phyloP scores from a whole-genome alignment of 164 flowering plant species.

The Vitis cinerea region DNA sequence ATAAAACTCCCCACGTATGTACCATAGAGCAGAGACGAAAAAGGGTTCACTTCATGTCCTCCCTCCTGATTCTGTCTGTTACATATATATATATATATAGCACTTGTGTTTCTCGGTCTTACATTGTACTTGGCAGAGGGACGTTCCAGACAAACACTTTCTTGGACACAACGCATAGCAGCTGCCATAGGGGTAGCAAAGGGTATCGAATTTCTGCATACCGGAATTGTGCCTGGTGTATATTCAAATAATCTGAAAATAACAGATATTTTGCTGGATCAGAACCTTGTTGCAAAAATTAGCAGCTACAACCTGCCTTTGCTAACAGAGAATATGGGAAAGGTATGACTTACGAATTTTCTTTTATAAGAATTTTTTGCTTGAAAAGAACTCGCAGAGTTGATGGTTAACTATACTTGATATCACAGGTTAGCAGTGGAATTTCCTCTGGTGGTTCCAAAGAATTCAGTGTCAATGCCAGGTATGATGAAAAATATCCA shows the following conservation, averaged over 20 bases:
- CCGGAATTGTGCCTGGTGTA: conserved; percentile 83
- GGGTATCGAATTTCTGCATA: conserved; percentile 88
- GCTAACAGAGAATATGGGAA: conserved; percentile 48
- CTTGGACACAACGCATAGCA: conserved; percentile 82
- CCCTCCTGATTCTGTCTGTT: too few species aligned
- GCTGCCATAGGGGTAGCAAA: conserved; percentile 82
- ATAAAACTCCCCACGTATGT: too few species aligned
- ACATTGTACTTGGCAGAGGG: conserved; percentile 33
- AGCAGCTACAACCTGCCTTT: conserved; percentile 84
- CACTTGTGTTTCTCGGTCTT: neutral
- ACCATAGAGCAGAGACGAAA: too few species aligned
- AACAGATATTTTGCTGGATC: conserved; percentile 78
- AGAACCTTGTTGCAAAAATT: conserved; percentile 76
- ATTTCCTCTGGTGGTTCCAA: conserved; percentile 36
- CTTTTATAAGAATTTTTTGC: conserved; percentile 5
- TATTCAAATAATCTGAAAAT: conserved; percentile 70
- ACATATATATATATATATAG: too few species aligned
- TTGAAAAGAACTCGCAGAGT: neutral
- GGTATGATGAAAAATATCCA: conserved; percentile 31
- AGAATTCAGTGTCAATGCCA: conserved; percentile 24
- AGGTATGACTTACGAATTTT: conserved; percentile 31
- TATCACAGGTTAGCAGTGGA: conserved; percentile 41
- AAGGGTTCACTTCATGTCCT: too few species aligned
- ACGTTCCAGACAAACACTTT: conserved; percentile 37
- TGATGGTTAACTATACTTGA: conserved; percentile 10